Evolutionary conservation across 441 rosid species (phyloP), one percentile per base, ranked within the genome.

Genomic region (Pelargonium australe): DNA sequence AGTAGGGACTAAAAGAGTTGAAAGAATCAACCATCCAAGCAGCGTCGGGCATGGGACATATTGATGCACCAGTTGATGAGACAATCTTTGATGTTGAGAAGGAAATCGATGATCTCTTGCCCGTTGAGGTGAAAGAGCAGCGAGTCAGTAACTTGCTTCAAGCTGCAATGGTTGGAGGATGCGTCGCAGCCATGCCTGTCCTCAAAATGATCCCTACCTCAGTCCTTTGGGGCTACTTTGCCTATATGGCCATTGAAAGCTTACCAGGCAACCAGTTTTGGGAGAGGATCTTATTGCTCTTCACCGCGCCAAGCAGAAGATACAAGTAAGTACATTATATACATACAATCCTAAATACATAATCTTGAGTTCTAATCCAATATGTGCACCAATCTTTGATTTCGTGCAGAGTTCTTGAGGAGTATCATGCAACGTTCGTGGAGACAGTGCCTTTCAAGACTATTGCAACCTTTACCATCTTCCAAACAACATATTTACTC

Each of bases 181-280:
- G 94, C 76, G 82, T 88, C 70, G 91, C 87, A 70, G 94, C 94
- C 11, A 86, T 88, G 94, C 94, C 94, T 63, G 41, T 88, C 19
- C 75, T 88, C 68, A 86, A 88, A 76, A 86, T 79, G 82, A 88
- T 88, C 75, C 93, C 93, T 13, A 78, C 89, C 68, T 86, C 93
- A 40, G 31, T 28, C 31, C 31, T 28, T 28, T 28, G 31, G 92
- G 93, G 93, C 45, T 88, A 88, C 78, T 88, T 88, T 80, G 94
- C 94, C 62, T 88, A 81, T 74, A 88, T 88, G 94, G 94, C 94
- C 68, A 86, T 84, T 66, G 94, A 88, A 67, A 88, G 87, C 77
- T 80, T 88, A 80, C 94, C 94, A 1, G 94, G 94, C 49, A 88
- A 88, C 73, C 94, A 88, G 71, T 86, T 85, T 57, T 88, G 94